A percentile compares a stretch with the other conserved stretches of the same genome.
Evolutionary conservation across 1,284 basidiomycete genomes (phyloP).

Genomic region (Microbotryum scabiosae): DNA sequence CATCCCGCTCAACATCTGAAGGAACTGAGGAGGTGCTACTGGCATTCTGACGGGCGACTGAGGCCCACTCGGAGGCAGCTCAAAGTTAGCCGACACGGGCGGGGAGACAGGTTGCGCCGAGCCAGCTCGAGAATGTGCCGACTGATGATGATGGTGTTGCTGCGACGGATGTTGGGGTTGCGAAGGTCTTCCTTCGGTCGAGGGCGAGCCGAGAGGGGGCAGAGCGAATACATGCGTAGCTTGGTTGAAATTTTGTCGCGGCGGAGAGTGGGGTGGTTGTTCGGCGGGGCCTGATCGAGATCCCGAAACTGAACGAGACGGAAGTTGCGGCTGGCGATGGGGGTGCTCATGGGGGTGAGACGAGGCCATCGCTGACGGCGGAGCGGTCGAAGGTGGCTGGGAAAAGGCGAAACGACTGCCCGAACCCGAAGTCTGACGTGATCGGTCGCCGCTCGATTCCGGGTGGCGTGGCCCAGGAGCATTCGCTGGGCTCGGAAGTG

Average conservation of each 20-base stretch:
- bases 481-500: background rate
- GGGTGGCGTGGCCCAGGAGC: background rate
- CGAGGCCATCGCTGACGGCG: background rate
- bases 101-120: too few species aligned
- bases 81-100: too few species aligned
- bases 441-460: background rate
- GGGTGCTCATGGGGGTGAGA: background rate
- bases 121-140: background rate
- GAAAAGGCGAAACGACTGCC: conserved; percentile 2
- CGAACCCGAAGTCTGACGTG: background rate
- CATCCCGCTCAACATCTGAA: background rate
- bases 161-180: background rate
- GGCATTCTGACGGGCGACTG: too few species aligned
- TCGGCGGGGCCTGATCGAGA: too few species aligned
- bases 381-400: background rate
- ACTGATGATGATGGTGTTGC: background rate
- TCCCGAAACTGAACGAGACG: background rate
- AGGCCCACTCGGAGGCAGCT: too few species aligned
- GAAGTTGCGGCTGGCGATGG: background rate
- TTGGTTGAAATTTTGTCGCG: too few species aligned
- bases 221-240: too few species aligned
- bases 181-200: background rate
- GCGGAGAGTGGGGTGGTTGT: too few species aligned
- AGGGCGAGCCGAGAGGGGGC: too few species aligned
- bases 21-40: background rate